Base-by-base conservation (phyloP, 75 land plant genomes). In the Selaginella moellendorffii region DNA sequence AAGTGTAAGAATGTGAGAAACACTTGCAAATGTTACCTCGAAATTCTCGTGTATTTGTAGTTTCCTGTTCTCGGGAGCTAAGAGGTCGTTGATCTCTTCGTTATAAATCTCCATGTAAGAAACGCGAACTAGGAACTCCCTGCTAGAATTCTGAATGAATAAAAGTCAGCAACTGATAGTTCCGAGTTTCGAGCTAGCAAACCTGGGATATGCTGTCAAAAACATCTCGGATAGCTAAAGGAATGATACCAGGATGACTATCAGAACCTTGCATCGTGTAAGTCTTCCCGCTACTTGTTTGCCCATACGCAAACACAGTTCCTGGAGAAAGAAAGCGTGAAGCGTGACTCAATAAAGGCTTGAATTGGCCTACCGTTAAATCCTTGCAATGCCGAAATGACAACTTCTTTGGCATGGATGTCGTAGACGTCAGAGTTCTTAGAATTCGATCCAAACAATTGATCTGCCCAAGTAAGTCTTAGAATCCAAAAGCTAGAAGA, bases 261-360 rank as follows among this genome's bases (percentile, higher is more conserved):
- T 75, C 67, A 1, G 86, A 82, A 30, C 99, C 99, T 70, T 86
- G 78, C 99, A 95, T 95, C 22, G 99, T 95, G 72, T 71, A 90
- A 0, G 99, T 95, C 70, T 95, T 95, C 0, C 99, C 99, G 79
- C 99, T 95, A 77, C 99, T 95, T 29, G 99, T 95, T 64, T 95
- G 99, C 36, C 99, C 99, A 76, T 95, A 95, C 0, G 99, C 99
- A 73, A 95, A 89, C 25, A 81, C 91, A 53, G 99, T 95, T 36
- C 99, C 99, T 95, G 72, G 29, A 62, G 21, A 22, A 24, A 10
- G 14, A 46, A 23, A 1, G 25, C 19, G 52, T 24, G 12, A 27
- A 65, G 26, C 51, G 31, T 21, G 27, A 36, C 2, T 21, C 19
- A 64, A 29, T 36, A 24, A 24, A 65, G 30, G n/a, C 0, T 18